Evolutionary conservation across 139 green algal genomes (phyloP).

Genomic region (Tetradesmus lagerheimii): DNA sequence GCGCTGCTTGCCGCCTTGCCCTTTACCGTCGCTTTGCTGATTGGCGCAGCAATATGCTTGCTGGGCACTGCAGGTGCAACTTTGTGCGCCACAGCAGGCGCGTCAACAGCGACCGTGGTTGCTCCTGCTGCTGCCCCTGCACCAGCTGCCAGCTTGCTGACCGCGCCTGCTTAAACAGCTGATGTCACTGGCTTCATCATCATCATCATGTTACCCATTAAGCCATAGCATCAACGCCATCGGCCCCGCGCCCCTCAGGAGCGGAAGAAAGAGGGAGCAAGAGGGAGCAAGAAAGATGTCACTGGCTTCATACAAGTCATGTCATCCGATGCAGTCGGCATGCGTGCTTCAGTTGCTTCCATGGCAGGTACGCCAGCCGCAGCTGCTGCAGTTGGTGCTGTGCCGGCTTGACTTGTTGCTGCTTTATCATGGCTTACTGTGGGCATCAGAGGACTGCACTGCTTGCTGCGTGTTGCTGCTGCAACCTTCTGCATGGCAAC

Average conservation of each 20-base stretch:
- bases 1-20: background rate
- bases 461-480: conserved; percentile 19
- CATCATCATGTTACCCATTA: no score
- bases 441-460: background rate
- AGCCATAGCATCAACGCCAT: no score
- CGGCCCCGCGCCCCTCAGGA: no score
- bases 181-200: no score
- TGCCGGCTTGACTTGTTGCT: background rate
- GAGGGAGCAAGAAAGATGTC: no score
- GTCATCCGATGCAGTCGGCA: no score
- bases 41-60: background rate
- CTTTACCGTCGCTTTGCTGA: background rate
- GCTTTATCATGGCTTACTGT: background rate
- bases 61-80: background rate
- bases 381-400: background rate
- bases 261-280: no score
- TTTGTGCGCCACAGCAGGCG: background rate
- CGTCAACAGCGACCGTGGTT: background rate
- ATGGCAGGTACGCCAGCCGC: no score
- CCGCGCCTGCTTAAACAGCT: no score
- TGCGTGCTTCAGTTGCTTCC: no score
- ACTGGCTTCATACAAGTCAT: no score
- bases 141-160: background rate
- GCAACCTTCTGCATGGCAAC: conserved; percentile 15
- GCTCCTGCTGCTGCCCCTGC: background rate